Evolutionary conservation across 129 eudicot genomes (phyloP).

Genomic region (Artemisia argyi): DNA sequence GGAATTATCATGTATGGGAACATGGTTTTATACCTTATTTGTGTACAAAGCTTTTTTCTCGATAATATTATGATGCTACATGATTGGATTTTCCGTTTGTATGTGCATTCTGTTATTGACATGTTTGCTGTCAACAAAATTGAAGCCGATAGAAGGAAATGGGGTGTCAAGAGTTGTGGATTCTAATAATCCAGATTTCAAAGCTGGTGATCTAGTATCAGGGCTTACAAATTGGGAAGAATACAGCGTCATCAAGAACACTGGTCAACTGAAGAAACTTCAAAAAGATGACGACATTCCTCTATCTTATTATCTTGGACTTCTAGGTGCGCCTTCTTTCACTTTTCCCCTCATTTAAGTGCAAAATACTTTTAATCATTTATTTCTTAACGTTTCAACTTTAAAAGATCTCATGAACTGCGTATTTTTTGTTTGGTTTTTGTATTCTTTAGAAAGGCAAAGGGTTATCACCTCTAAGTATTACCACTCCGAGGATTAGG

Average conservation of each 20-base stretch:
- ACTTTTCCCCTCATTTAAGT: neutral
- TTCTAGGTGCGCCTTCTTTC: slow-evolving; percentile 53
- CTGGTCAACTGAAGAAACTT: slow-evolving; percentile 56
- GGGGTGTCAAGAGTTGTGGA: slow-evolving; percentile 85
- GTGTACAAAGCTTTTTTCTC: too few relatives aligned
- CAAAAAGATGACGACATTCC: slow-evolving; percentile 57
- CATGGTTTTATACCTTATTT: too few relatives aligned
- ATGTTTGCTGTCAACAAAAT: too few relatives aligned
- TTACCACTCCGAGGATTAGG: too few relatives aligned
- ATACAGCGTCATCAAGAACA: slow-evolving; percentile 54
- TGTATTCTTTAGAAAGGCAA: too few relatives aligned
- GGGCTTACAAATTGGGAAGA: slow-evolving; percentile 89
- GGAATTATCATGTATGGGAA: too few relatives aligned
- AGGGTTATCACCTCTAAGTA: too few relatives aligned
- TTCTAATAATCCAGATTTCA: slow-evolving; percentile 70
- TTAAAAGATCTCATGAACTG: too few relatives aligned
- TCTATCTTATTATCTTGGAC: slow-evolving; percentile 73
- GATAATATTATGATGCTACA: too few relatives aligned
- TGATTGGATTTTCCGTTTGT: too few relatives aligned
- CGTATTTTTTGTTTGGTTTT: too few relatives aligned
- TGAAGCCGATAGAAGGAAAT: slow-evolving; percentile 75
- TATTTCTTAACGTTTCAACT: neutral
- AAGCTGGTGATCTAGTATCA: slow-evolving; percentile 64
- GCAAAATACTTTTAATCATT: neutral
- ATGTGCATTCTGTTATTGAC: too few relatives aligned